Evolutionary conservation across 495 filamentous ascomycete genomes (phyloP).

Genomic region (Pseudevernia furfuracea): DNA sequence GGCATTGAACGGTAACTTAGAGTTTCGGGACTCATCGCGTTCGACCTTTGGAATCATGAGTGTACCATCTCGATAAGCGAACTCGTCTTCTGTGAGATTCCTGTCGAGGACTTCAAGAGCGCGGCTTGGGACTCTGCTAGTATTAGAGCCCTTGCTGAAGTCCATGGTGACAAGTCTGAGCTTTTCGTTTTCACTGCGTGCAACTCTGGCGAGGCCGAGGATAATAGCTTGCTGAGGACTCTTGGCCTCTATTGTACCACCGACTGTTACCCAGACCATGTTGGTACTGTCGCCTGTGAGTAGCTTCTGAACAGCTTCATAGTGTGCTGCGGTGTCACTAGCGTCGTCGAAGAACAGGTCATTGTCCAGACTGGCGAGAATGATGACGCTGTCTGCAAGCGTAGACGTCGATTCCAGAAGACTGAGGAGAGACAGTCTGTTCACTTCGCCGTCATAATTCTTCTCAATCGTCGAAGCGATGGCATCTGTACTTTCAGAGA

Average conservation of each 20-base stretch:
- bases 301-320: constrained; percentile 19
- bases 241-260: constrained; percentile 23
- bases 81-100: constrained; percentile 19
- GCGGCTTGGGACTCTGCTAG: constrained; percentile 6
- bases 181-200: constrained; percentile 18
- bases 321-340: constrained; percentile 15
- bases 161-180: constrained; percentile 18
- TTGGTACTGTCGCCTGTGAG: constrained; percentile 14
- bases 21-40: constrained; percentile 19
- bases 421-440: constrained; percentile 2
- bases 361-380: constrained; percentile 23
- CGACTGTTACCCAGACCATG: constrained; percentile 19
- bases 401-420: constrained; percentile 6
- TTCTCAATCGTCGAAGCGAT: constrained; percentile 17
- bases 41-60: constrained; percentile 18
- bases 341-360: constrained; percentile 19
- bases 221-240: constrained; percentile 21
- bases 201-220: constrained; percentile 12
- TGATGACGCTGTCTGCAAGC: constrained; percentile 18
- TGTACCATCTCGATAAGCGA: constrained; percentile 21
- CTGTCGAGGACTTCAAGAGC: constrained; percentile 13
- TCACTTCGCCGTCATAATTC: constrained; percentile 6
- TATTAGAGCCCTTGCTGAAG: constrained; percentile 4
- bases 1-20: constrained; percentile 15
- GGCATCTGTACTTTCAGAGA: constrained; percentile 15